Conservation (phyloP, 176 grass and related monocot genomes). For the Eragrostis curvula region DNA sequence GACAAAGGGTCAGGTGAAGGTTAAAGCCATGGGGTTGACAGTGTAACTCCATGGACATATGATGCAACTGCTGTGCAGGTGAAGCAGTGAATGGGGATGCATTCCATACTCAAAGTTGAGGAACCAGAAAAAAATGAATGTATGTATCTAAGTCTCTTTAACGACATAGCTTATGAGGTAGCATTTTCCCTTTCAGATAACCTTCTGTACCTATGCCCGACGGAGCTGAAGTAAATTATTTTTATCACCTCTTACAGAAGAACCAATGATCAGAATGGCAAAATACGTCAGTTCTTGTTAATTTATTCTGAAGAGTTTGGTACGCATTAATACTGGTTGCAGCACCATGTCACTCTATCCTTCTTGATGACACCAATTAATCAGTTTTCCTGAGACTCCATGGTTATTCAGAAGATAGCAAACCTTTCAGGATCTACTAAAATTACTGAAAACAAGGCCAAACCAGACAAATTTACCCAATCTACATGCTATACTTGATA, state of each 20-base stretch:
- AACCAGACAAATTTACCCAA: background rate
- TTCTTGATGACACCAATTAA: background rate
- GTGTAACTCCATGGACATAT: slow-evolving; percentile 1
- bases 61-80: background rate
- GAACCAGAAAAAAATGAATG: background rate
- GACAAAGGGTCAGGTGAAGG: background rate
- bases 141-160: background rate
- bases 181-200: background rate
- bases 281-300: background rate
- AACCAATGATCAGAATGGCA: slow-evolving; percentile 9
- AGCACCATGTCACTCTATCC: background rate
- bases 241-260: background rate
- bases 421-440: background rate
- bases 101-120: slow-evolving; percentile 8
- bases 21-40: slow-evolving; percentile 1
- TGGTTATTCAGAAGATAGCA: background rate
- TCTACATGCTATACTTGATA: background rate
- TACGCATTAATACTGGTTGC: slow-evolving; percentile 1
- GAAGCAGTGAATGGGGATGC: background rate
- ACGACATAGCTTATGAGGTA: background rate
- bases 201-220: background rate
- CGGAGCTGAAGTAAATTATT: background rate
- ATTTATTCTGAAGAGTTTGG: background rate
- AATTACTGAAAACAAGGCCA: background rate
- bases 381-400: background rate